Base-by-base conservation (phyloP, 2,329 filamentous ascomycete species). In the Pestalotiopsis sp. region DNA sequence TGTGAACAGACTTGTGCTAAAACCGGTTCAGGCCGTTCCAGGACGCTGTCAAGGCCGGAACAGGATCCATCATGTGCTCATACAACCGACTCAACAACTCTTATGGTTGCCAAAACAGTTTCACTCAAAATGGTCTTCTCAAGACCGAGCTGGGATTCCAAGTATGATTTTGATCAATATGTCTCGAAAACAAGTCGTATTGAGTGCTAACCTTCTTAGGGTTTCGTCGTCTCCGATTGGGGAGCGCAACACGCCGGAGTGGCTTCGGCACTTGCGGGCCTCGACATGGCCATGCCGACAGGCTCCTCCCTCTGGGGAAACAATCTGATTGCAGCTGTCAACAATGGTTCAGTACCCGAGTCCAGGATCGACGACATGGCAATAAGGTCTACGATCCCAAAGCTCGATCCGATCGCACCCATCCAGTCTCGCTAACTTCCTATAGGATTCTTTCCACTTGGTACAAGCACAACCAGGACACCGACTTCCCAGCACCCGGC, bases 51-150 rank as follows among this genome's bases (percentile, higher is more conserved):
- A 84, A 84, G 58, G 90, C 90, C 0, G 89, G 90, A 2, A 87
- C 87, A 0, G 83, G 80, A 2, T 84, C 82, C 52, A 81, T 89
- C 68, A 88, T 89, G 87, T 89, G 87, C 80, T 90, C 88, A 0
- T 93, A 93, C 80, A 88, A 93, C 75, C 88, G 91, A 67, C 79
- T 92, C 74, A 94, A 94, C 79, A 91, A 91, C 78, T 91, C 87
- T 23, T 92, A 92, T 73, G 88, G 83, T 3, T 94, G 92, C 77
- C 85, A 91, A 73, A 94, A 93, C 79, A 89, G 87, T 70, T 88
- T 90, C 70, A 81, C 88, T 0, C 81, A 91, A 60, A 94, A 94
- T 74, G 87, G 89, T 3, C 80, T 93, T 0, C 80, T 94, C 63
- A 94, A 89, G 75, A 84, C 82, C 2, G 87, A 89, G 70, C 81